A percentile compares a stretch with the other conserved stretches of the same genome.
These are phyloP conservation scores for Candida piceae DNA, from an alignment of 805 yeast genomes.

Conservation along the genomic window DNA sequence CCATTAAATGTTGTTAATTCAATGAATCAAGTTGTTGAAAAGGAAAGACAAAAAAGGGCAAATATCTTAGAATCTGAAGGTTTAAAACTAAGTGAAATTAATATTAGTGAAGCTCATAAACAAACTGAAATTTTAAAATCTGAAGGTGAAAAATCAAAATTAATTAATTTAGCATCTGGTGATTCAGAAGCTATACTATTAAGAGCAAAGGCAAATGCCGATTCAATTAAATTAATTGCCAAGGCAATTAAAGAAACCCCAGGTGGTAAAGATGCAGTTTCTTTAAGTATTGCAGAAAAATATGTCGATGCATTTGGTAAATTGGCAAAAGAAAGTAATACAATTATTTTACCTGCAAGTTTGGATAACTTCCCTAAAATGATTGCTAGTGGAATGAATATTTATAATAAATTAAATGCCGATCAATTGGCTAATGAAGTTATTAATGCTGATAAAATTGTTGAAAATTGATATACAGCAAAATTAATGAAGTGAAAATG, in stretches of 20 bases:
- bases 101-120: conserved; percentile 80
- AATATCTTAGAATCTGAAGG: conserved; percentile 87
- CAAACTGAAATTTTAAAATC: conserved; percentile 67
- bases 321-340: conserved; percentile 76
- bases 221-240: conserved; percentile 61
- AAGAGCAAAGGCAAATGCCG: conserved; percentile 69
- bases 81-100: conserved; percentile 69
- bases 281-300: conserved; percentile 76
- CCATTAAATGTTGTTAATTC: conserved; percentile 82
- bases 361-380: conserved; percentile 68
- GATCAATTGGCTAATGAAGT: conserved; percentile 32
- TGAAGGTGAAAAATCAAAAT: conserved; percentile 60
- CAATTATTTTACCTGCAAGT: conserved; percentile 72
- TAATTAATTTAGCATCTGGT: conserved; percentile 66
- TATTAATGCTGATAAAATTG: conserved; percentile 6
- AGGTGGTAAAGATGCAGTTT: conserved; percentile 71
- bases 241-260: conserved; percentile 62
- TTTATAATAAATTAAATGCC: conserved; percentile 41
- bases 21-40: conserved; percentile 87
- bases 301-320: conserved; percentile 79
- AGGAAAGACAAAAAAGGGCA: conserved; percentile 83
- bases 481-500: too few species aligned
- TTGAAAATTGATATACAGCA: background rate
- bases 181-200: conserved; percentile 64
- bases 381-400: conserved; percentile 74